Evolutionary conservation across 2,329 filamentous ascomycete genomes (phyloP).

Genomic region (Arachnomyces sp.): DNA sequence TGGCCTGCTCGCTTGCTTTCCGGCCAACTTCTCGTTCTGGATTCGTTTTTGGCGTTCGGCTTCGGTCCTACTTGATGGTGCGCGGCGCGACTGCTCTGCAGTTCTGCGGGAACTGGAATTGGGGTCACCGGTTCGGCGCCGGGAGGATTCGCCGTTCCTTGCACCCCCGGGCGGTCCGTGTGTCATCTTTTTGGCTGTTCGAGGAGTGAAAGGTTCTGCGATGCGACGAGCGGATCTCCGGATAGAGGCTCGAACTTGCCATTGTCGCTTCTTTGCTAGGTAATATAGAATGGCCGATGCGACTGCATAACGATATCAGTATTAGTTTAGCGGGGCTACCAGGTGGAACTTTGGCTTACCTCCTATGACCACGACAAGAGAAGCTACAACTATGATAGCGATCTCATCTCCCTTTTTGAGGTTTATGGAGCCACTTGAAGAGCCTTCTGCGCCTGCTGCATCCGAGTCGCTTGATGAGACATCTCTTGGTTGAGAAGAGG

Average conservation of each 20-base stretch:
- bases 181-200: slow-evolving; percentile 15
- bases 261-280: slow-evolving; percentile 75
- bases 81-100: too few species aligned
- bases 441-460: slow-evolving; percentile 53
- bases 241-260: slow-evolving; percentile 66
- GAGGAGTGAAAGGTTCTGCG: slow-evolving; percentile 16
- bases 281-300: slow-evolving; percentile 62
- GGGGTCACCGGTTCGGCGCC: neutral
- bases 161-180: slow-evolving; percentile 5
- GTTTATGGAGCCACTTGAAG: slow-evolving; percentile 50
- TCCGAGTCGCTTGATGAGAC: too few species aligned
- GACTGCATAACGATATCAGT: slow-evolving; percentile 38
- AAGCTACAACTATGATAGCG: slow-evolving; percentile 66
- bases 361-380: slow-evolving; percentile 57
- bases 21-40: too few species aligned
- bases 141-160: neutral
- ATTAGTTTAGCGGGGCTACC: neutral
- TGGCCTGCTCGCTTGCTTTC: too few species aligned
- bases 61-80: too few species aligned
- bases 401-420: slow-evolving; percentile 62
- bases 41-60: too few species aligned
- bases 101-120: neutral
- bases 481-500: too few species aligned
- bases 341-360: slow-evolving; percentile 42
- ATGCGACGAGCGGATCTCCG: slow-evolving; percentile 52